Conservation (phyloP, 192 early-diverging fungal species). For the Podila verticillata region DNA sequence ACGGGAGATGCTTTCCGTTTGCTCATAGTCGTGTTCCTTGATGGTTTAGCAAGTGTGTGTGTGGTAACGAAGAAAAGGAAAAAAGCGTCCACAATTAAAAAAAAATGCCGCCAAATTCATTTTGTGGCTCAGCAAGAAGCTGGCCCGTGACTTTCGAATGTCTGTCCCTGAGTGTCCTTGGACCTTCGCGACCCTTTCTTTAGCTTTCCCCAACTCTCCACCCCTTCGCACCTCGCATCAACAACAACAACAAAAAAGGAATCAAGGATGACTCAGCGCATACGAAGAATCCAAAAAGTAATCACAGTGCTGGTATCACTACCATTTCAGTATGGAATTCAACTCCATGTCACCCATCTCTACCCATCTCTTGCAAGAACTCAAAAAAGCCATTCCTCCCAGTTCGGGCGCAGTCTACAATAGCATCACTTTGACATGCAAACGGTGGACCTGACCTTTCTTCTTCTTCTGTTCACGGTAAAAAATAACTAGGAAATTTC, state of each 20-base stretch:
- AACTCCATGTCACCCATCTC: not conserved
- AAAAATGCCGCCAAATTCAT: not conserved
- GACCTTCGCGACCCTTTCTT: not conserved
- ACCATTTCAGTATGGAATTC: not conserved
- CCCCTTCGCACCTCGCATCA: not conserved
- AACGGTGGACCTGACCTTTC: not conserved
- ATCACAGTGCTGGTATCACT: not conserved
- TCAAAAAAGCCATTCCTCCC: too few relatives aligned
- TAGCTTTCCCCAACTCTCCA: too few relatives aligned
- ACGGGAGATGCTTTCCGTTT: not conserved
- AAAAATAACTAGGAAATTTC: constrained; percentile 25
- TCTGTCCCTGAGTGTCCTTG: not conserved
- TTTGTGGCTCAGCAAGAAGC: not conserved
- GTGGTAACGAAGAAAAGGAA: not conserved
- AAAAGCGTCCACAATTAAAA: not conserved
- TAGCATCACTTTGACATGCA: too few relatives aligned
- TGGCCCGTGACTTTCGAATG: not conserved
- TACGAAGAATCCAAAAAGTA: constrained; percentile 49
- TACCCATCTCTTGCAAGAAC: too few relatives aligned
- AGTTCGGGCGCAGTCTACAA: too few relatives aligned
- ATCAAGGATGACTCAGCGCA: constrained; percentile 30
- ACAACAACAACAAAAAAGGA: not conserved
- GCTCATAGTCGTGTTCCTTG: not conserved
- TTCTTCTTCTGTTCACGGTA: not conserved
- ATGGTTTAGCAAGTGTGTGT: not conserved